Base-by-base conservation (phyloP, 192 early-diverging fungal genomes). In the Coemansia sp. region DNA sequence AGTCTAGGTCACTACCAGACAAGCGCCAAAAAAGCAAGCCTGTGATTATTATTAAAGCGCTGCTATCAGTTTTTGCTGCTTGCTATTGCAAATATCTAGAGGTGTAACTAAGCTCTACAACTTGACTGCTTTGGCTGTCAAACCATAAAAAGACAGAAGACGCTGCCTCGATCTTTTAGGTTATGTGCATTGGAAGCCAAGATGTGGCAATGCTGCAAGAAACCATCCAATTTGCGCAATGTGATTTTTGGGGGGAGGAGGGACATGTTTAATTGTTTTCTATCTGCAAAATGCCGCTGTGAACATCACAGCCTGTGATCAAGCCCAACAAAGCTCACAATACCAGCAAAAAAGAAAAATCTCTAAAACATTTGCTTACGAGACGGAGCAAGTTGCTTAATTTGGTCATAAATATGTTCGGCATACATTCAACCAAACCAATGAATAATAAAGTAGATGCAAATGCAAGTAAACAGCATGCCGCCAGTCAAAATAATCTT, bases 361-460 rank as follows among this genome's bases (percentile, higher is more conserved):
- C 17, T 17, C 17, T 9, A 0, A 46, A 46, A 46, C 14, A 14
- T 46, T 46, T 46, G 2, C 11, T 4, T 17, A 46, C 14, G 17
- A 14, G 11, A 46, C 9, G 17, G 11, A 46, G 17, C 39, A 46
- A 10, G 33, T 10, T 36, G 33, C 33, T 36, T 36, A 2, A 36
- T 27, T 27, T 27, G 27, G 33, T 36, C 33, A 36, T 2, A 36
- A 36, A 36, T 36, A 36, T 36, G 33, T 10, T 23, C 21, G 10
- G 54, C 24, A 24, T 25, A 19, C 11, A 17, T 32, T 59, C 58
- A 74, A 3, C 80, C 75, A 57, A 82, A 68, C 25, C 67, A 77
- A 22, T 76, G 75, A n/a, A 82, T 30, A 24, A 82, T 74, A 60
- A 77, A 66, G 67, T 82, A 82, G 9, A 82, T 82, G 25, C 57